These are phyloP conservation scores for Cichorium intybus DNA, from an alignment of 140 eudicot genomes.

Conservation along the genomic window DNA sequence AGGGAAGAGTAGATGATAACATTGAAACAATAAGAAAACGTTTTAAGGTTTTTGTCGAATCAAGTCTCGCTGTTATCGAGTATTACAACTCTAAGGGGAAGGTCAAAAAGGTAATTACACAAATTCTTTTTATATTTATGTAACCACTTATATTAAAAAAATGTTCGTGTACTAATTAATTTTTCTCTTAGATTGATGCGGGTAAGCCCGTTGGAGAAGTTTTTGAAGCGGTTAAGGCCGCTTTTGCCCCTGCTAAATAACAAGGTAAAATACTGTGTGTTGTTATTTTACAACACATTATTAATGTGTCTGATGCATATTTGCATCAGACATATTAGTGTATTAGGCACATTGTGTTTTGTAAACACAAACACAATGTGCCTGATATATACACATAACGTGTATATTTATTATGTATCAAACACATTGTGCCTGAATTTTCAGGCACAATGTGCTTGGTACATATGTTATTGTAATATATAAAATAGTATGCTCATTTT, in stretches of 20 bases:
- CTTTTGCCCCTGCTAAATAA: conserved; percentile 47
- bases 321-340: neutral
- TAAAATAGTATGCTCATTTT: neutral
- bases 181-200: conserved; percentile 68
- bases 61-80: conserved; percentile 84
- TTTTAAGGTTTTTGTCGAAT: conserved; percentile 76
- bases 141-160: neutral
- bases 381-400: neutral
- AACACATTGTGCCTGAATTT: neutral
- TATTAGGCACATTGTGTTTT: neutral
- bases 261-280: conserved; percentile 41
- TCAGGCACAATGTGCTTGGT: too few species aligned
- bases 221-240: conserved; percentile 85
- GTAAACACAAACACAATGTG: neutral
- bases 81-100: conserved; percentile 74
- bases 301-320: neutral
- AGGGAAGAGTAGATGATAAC: conserved; percentile 99
- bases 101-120: conserved; percentile 68
- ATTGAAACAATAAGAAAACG: conserved; percentile 90
- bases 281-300: neutral
- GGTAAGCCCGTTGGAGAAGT: conserved; percentile 77
- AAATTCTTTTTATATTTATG: neutral
- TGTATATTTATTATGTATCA: too few species aligned
- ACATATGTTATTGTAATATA: too few species aligned
- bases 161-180: conserved; percentile 4